Evolutionary conservation across 306 rosid species (phyloP).

Genomic region (Chamaecrista fasciculata): DNA sequence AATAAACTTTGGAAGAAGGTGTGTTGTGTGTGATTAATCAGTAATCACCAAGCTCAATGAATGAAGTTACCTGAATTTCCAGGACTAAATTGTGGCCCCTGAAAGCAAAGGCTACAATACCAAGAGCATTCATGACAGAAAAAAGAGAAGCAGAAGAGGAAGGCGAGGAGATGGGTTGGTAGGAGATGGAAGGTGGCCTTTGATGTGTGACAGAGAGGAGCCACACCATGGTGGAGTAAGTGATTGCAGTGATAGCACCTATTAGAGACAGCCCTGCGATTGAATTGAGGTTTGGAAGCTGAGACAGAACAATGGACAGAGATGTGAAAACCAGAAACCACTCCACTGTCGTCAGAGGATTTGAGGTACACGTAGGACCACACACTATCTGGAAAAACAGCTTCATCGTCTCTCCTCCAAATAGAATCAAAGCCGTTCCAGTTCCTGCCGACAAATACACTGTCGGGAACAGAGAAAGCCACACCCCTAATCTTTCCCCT

Average conservation of each 20-base stretch:
- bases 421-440: slow-evolving; percentile 90
- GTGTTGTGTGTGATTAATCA: too few relatives aligned
- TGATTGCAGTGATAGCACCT: slow-evolving; percentile 98
- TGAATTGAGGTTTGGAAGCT: slow-evolving; percentile 97
- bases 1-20: too few relatives aligned
- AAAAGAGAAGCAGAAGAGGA: slow-evolving; percentile 68
- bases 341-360: slow-evolving; percentile 91
- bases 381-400: slow-evolving; percentile 92
- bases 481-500: slow-evolving; percentile 97
- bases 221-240: slow-evolving; percentile 98
- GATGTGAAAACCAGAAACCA: slow-evolving; percentile 98
- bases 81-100: slow-evolving; percentile 91
- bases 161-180: slow-evolving; percentile 63
- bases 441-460: slow-evolving; percentile 97
- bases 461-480: slow-evolving; percentile 97
- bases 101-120: slow-evolving; percentile 93
- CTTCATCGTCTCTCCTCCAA: slow-evolving; percentile 99
- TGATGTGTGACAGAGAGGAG: slow-evolving; percentile 88
- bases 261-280: slow-evolving; percentile 94
- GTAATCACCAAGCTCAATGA: too few relatives aligned
- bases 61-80: slow-evolving; percentile 95
- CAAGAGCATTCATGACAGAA: slow-evolving; percentile 88
- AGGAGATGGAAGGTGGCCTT: slow-evolving; percentile 86
- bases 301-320: slow-evolving; percentile 87
- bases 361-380: slow-evolving; percentile 84